These are phyloP conservation scores for Mycena maculata DNA, from an alignment of 768 basidiomycete species.

Conservation along the genomic window DNA sequence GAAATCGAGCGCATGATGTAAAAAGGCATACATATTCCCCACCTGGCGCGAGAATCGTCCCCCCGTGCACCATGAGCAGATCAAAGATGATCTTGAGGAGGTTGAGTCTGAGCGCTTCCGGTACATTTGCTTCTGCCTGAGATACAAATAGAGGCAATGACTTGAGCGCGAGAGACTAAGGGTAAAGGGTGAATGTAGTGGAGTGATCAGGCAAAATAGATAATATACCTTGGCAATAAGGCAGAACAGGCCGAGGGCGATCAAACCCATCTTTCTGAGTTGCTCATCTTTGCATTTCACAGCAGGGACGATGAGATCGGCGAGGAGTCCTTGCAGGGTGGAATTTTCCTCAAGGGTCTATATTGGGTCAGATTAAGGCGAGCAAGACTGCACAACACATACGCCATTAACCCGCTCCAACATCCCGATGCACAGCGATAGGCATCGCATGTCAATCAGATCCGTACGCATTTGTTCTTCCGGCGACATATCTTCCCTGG, in stretches of 20 bases:
- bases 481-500: constrained; percentile 58
- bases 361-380: neutral
- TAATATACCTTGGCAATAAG: constrained; percentile 78
- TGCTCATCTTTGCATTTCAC: constrained; percentile 79
- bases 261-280: constrained; percentile 73
- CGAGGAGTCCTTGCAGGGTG: constrained; percentile 77
- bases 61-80: constrained; percentile 85
- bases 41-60: constrained; percentile 61
- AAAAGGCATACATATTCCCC: constrained; percentile 37
- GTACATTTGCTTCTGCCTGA: constrained; percentile 49
- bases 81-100: constrained; percentile 90
- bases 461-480: constrained; percentile 72
- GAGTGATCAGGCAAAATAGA: constrained; percentile 50
- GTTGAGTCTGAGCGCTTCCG: constrained; percentile 72
- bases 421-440: constrained; percentile 83
- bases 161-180: constrained; percentile 13
- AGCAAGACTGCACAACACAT: constrained; percentile 40
- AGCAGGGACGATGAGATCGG: constrained; percentile 88
- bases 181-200: neutral
- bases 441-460: constrained; percentile 76
- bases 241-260: constrained; percentile 78
- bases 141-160: constrained; percentile 8
- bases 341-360: constrained; percentile 78
- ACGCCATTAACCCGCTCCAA: constrained; percentile 90
- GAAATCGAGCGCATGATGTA: neutral